A percentile compares a stretch with the other conserved stretches of the same genome.
These are phyloP conservation scores for Lycium barbarum DNA, from an alignment of 257 asterid species.

Conservation along the genomic window DNA sequence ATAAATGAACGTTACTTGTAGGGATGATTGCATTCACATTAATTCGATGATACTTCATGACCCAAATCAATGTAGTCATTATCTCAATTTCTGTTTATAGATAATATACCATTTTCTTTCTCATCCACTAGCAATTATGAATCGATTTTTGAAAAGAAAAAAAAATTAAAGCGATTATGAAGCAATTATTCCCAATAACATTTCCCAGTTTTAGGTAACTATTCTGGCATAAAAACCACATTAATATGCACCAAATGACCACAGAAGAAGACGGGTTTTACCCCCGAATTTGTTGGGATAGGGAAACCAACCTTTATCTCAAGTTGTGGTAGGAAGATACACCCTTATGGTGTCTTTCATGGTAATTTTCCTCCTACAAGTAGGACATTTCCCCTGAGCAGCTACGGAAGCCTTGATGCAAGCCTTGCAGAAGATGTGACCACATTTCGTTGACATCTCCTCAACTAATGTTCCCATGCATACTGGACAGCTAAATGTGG, in stretches of 20 bases:
- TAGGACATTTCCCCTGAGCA: slow-evolving; percentile 85
- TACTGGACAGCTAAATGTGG: slow-evolving; percentile 79
- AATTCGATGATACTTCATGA: not conserved
- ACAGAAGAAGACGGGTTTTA: not conserved
- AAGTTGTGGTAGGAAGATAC: slow-evolving; percentile 76
- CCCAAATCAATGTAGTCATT: not conserved
- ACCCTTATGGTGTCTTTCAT: slow-evolving; percentile 70
- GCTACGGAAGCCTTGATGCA: slow-evolving; percentile 87
- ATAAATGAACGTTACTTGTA: not conserved
- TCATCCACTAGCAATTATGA: not conserved
- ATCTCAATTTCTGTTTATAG: not conserved
- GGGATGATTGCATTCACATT: not conserved
- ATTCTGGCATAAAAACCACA: not conserved
- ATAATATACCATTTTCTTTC: not conserved
- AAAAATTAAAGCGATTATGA: not conserved
- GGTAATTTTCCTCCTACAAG: slow-evolving; percentile 80
- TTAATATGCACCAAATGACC: slow-evolving; percentile 15
- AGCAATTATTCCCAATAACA: not conserved
- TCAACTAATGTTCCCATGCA: slow-evolving; percentile 88
- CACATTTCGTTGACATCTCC: slow-evolving; percentile 85
- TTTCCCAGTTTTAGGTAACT: not conserved
- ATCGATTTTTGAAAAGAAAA: not conserved
- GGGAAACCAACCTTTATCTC: slow-evolving; percentile 48
- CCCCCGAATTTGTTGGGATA: slow-evolving; percentile 15
- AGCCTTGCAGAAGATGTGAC: slow-evolving; percentile 91